These are phyloP conservation scores for Leccinum broughii DNA, from an alignment of 768 basidiomycete species.

Conservation along the genomic window DNA sequence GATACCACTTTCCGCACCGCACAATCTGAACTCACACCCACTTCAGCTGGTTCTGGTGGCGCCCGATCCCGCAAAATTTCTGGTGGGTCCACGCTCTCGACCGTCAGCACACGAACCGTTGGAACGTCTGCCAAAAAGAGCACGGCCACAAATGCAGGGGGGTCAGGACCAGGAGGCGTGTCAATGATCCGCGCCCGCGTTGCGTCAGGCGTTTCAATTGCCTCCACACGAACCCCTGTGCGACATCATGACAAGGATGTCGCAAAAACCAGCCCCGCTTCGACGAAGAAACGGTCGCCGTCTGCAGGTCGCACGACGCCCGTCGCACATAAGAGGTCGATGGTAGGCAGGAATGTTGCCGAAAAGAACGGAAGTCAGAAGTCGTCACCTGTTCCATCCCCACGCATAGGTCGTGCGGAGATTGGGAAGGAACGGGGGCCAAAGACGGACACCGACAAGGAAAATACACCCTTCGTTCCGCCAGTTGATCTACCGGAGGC, in stretches of 20 bases:
- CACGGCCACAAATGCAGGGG: neutral
- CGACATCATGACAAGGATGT: constrained; percentile 28
- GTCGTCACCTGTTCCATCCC: constrained; percentile 16
- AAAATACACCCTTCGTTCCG: constrained; percentile 13
- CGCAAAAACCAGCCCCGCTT: constrained; percentile 23
- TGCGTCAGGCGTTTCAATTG: constrained; percentile 28
- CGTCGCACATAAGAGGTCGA: constrained; percentile 19
- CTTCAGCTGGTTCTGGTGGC: constrained; percentile 24
- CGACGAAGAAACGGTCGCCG: constrained; percentile 22
- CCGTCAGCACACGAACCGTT: constrained; percentile 31
- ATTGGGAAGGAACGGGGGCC: constrained; percentile 37
- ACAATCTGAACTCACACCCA: constrained; percentile 32
- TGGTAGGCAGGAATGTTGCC: constrained; percentile 11
- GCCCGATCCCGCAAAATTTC: constrained; percentile 32
- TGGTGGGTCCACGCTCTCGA: constrained; percentile 32
- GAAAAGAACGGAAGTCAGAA: constrained; percentile 20
- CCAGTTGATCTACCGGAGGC: constrained; percentile 37
- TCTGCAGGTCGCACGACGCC: constrained; percentile 26
- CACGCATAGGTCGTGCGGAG: constrained; percentile 20
- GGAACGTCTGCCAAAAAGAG: constrained; percentile 27
- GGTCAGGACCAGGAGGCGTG: constrained; percentile 13
- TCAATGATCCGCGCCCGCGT: constrained; percentile 20
- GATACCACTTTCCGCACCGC: constrained; percentile 35
- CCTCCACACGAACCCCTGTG: constrained; percentile 25
- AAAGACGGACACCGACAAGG: constrained; percentile 30